phyloP scores from a whole-genome alignment of 2,329 filamentous ascomycete species.

The Celoporthe dispersa region DNA sequence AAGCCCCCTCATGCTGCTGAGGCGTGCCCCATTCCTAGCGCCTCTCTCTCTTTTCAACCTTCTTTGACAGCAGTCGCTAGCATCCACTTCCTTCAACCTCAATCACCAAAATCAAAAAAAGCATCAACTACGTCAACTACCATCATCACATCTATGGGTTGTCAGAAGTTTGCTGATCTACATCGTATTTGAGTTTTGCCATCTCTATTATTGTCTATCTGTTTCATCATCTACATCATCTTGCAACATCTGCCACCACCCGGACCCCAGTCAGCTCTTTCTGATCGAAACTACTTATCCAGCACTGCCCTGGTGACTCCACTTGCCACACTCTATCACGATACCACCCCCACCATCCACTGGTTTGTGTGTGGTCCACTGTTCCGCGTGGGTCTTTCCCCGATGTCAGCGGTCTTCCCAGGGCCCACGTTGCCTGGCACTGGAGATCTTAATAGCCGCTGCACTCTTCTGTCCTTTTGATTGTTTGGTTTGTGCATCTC shows the following conservation, averaged over 20 bases:
- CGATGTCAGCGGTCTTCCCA: background rate
- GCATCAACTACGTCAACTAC: background rate
- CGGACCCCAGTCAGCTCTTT: background rate
- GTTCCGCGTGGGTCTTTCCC: constrained; percentile 2
- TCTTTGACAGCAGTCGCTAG: background rate
- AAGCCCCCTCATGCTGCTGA: background rate
- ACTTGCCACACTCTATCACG: constrained; percentile 14
- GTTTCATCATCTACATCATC: background rate
- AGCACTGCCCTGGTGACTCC: constrained; percentile 14
- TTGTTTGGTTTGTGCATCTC: background rate
- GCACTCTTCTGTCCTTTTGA: background rate
- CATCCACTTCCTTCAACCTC: background rate
- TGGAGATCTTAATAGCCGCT: background rate
- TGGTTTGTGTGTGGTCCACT: constrained; percentile 11
- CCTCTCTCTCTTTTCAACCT: background rate
- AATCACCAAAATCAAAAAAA: background rate
- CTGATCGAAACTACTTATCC: background rate
- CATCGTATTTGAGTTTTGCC: background rate
- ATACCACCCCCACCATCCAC: constrained; percentile 8
- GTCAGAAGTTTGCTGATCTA: background rate
- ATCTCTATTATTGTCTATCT: background rate
- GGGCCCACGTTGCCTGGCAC: background rate
- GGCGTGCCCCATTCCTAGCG: background rate
- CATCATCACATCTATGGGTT: background rate
- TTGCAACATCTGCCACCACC: background rate